Evolutionary conservation across 371 early-diverging fungal species (phyloP), one percentile per base, ranked within the genome.

Genomic region (Apophysomyces variabilis): DNA sequence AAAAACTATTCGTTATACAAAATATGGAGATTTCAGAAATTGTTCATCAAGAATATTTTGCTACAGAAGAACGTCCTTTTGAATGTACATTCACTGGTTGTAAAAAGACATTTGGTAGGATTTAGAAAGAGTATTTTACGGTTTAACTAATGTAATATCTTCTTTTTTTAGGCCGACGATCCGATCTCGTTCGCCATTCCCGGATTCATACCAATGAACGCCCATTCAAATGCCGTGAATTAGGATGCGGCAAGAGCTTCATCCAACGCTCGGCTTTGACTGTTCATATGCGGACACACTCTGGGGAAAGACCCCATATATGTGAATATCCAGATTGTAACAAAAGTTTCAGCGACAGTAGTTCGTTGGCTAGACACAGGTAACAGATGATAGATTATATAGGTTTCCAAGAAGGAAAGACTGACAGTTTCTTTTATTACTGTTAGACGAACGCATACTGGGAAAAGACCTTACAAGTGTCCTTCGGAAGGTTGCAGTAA

Each of bases 191-290:
- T 58, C 84, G 93, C 57, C 92, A 93, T 77, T 83, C 77, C 16
- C 85, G 93, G 38, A 93, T 93, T 70, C 93, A 93, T 75, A 91
- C 91, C 14, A 89, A 90, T 60, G 91, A 90, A 64, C 71, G 86
- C 71, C 91, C 92, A 1, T 91, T 88, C 73, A 73, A 80, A 38
- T 91, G 93, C 71, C 64, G 67, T 32, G 85, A 84, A 62, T 73
- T 75, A 43, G 86, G 83, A 41, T 93, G 93, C 72, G 84, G 85
- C 65, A 93, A 93, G 79, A 86, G 89, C 46, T 93, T 93, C 62
- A 89, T 93, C 71, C 93, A 92, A 84, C 84, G 90, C 18, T 93
- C 93, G 9, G 93, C 93, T 38, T 80, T 93, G 65, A 91, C 89
- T 2, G 92, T 92, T 16, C 93, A 92, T 71, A 73, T 85, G 59